These are phyloP conservation scores for Chlorella ohadii DNA, from an alignment of 139 green algal genomes.

Conservation along the genomic window DNA sequence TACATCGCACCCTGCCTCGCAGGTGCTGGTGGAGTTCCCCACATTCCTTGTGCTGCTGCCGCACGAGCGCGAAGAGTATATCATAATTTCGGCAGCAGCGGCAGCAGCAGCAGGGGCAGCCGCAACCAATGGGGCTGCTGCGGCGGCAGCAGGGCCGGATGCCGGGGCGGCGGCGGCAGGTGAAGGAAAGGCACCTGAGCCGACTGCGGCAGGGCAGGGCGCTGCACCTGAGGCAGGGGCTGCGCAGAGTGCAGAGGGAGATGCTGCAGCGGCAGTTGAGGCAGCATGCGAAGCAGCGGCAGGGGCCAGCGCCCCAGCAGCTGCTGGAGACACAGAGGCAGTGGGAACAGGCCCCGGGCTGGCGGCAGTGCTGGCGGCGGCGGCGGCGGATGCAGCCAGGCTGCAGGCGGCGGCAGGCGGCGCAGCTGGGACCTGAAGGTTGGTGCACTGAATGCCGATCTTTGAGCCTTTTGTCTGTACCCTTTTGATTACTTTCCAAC, in stretches of 20 bases:
- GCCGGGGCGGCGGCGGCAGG: neutral
- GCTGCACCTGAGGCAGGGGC: neutral
- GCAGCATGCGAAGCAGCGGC: too few species aligned
- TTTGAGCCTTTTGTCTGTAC: too few species aligned
- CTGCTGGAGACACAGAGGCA: neutral
- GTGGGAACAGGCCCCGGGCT: too few species aligned
- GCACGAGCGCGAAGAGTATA: conserved; percentile 5
- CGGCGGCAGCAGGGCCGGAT: neutral
- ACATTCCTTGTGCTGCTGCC: conserved; percentile 44
- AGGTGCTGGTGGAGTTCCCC: conserved; percentile 46
- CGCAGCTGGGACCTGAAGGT: neutral
- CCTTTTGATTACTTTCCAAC: neutral
- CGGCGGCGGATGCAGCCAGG: neutral
- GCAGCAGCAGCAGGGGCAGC: neutral
- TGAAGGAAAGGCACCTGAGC: neutral
- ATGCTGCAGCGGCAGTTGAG: neutral
- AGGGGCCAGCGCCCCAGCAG: too few species aligned
- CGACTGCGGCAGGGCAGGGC: neutral
- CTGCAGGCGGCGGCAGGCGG: too few species aligned
- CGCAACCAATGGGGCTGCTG: neutral
- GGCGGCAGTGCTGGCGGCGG: too few species aligned
- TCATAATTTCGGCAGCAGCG: neutral
- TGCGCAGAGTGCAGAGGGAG: neutral
- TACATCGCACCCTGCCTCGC: neutral
- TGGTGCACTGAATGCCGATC: neutral